Conservation (phyloP, 257 asterid species). For the Solanum raphanifolium region DNA sequence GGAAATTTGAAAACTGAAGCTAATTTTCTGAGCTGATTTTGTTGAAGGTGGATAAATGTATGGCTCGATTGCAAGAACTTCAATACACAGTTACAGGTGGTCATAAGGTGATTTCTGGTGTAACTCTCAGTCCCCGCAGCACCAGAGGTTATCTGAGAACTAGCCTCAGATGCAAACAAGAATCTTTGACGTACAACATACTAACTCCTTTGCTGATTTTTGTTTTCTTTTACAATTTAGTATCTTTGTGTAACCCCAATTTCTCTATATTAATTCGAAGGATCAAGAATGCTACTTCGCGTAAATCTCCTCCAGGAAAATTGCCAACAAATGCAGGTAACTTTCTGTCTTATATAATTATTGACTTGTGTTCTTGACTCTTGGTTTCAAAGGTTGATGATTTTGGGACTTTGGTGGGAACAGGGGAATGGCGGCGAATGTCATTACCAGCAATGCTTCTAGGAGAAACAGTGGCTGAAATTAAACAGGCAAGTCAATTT, state of each 20-base stretch:
- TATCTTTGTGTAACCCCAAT: background rate
- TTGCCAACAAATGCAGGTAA: conserved; percentile 50
- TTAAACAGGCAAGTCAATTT: conserved; percentile 60
- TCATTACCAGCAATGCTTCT: conserved; percentile 85
- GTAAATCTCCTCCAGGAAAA: conserved; percentile 74
- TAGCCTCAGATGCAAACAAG: conserved; percentile 61
- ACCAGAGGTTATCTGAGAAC: conserved; percentile 36
- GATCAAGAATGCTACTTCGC: conserved; percentile 36
- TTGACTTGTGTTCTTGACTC: background rate
- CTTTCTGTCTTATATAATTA: background rate
- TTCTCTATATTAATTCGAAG: conserved; percentile 14
- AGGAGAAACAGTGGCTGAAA: conserved; percentile 80
- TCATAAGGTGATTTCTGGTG: conserved; percentile 38
- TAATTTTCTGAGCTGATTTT: background rate
- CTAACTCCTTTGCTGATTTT: background rate
- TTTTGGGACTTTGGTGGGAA: background rate
- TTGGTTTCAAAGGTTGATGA: background rate
- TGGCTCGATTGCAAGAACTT: conserved; percentile 90
- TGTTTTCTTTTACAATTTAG: background rate
- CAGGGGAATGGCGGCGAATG: conserved; percentile 75
- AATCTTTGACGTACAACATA: conserved; percentile 39
- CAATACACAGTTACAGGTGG: conserved; percentile 68
- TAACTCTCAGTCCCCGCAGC: conserved; percentile 58
- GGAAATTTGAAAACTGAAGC: background rate
- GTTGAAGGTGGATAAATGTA: conserved; percentile 74